A percentile compares a stretch with the other conserved stretches of the same genome.
These are phyloP conservation scores for Triadica sebifera DNA, from an alignment of 345 rosid genomes.

Conservation along the genomic window DNA sequence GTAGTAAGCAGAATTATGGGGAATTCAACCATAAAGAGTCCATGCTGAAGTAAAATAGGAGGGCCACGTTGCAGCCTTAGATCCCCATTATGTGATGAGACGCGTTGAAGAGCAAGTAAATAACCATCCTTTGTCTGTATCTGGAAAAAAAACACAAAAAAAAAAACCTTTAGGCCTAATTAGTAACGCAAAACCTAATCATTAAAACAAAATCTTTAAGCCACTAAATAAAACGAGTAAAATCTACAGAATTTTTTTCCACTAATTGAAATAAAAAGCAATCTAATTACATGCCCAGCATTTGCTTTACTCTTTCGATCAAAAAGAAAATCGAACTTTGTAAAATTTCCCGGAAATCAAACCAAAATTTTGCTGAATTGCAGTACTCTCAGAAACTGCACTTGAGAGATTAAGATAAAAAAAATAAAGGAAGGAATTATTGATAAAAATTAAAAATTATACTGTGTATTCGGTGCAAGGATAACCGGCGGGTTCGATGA, in stretches of 20 bases:
- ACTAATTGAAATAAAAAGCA: neutral
- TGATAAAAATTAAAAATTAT: neutral
- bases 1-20: neutral
- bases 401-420: neutral
- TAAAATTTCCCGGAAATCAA: neutral
- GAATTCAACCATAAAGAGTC: slow-evolving; percentile 73
- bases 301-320: too few species aligned
- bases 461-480: slow-evolving; percentile 78
- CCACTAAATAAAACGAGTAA: too few species aligned
- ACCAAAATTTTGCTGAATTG: neutral
- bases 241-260: too few species aligned
- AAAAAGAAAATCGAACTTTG: neutral
- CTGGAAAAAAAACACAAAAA: slow-evolving; percentile 32
- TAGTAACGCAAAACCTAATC: too few species aligned
- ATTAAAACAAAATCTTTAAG: too few species aligned
- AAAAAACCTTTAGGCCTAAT: too few species aligned
- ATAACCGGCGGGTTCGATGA: slow-evolving; percentile 66
- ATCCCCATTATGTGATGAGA: slow-evolving; percentile 44
- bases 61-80: slow-evolving; percentile 34
- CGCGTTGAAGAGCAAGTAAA: slow-evolving; percentile 73
- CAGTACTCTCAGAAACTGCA: neutral
- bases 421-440: neutral
- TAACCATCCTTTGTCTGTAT: slow-evolving; percentile 79
- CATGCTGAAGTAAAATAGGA: slow-evolving; percentile 90
- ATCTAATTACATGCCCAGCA: neutral